phyloP scores from a whole-genome alignment of 225 moss, liverwort and hornwort species.

The Straminergon stramineum region DNA sequence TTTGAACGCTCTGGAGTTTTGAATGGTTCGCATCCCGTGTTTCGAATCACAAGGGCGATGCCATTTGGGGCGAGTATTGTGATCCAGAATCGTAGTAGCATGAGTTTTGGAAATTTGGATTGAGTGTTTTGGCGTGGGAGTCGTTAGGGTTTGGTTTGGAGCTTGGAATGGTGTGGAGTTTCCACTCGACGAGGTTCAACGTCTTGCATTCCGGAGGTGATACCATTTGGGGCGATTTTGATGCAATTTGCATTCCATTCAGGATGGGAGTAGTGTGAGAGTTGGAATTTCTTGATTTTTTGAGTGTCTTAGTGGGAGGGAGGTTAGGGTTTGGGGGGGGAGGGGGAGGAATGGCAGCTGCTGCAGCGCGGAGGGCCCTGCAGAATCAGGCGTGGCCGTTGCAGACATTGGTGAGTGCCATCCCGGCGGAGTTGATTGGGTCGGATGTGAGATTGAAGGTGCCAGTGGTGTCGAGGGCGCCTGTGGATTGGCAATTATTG shows the following conservation, averaged over 20 bases:
- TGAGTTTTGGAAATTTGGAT: neutral
- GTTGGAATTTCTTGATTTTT: neutral
- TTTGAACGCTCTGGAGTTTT: neutral
- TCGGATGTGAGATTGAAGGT: slow-evolving; percentile 42
- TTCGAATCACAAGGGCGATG: neutral
- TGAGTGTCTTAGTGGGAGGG: neutral
- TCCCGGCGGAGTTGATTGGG: slow-evolving; percentile 37
- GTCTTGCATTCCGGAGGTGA: neutral
- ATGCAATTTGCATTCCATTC: neutral
- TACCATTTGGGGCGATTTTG: neutral
- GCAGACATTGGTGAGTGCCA: slow-evolving; percentile 39
- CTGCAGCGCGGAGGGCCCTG: slow-evolving; percentile 61
- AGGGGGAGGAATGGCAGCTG: slow-evolving; percentile 48
- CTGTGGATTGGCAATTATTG: slow-evolving; percentile 35
- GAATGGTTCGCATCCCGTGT: neutral
- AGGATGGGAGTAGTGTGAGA: neutral
- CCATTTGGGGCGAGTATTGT: neutral
- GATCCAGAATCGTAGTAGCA: neutral
- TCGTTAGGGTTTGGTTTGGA: neutral
- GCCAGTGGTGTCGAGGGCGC: slow-evolving; percentile 16
- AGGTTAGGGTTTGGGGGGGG: neutral
- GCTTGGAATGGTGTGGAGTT: neutral
- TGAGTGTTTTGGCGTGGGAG: neutral
- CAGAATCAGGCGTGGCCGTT: slow-evolving; percentile 55
- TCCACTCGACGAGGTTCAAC: neutral